Evolutionary conservation across 139 green algal species (phyloP).

Genomic region (Haematococcus lacustris): DNA sequence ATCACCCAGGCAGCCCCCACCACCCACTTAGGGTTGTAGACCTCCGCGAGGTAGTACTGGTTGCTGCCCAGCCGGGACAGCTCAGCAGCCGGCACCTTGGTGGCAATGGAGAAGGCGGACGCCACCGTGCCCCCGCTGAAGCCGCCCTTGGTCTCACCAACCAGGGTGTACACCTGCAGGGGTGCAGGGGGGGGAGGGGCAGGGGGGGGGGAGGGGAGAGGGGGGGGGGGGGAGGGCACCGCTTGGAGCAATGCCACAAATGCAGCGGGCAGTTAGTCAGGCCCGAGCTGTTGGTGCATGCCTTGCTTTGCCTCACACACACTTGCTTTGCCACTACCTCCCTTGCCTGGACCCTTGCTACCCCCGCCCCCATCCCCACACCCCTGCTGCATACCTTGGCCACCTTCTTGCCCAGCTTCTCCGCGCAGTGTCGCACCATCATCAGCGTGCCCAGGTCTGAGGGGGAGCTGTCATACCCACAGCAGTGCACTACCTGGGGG

Average conservation of each 20-base stretch:
- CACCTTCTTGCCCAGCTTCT: slow-evolving; percentile 44
- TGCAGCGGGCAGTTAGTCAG: neutral
- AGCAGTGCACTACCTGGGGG: slow-evolving; percentile 64
- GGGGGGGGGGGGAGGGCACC: neutral
- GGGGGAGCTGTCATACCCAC: slow-evolving; percentile 83
- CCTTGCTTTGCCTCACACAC: neutral
- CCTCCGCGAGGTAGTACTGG: slow-evolving; percentile 39
- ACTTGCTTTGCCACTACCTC: neutral
- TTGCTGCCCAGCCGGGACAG: slow-evolving; percentile 2
- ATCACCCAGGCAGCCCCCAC: no score
- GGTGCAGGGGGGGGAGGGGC: neutral
- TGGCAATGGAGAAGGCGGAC: slow-evolving; percentile 2
- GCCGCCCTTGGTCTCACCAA: slow-evolving; percentile 26
- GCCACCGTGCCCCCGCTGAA: slow-evolving; percentile 62
- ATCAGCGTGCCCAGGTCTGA: slow-evolving; percentile 71
- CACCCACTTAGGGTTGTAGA: no score
- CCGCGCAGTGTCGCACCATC: slow-evolving; percentile 41
- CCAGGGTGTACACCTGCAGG: slow-evolving; percentile 28
- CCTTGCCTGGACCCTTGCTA: neutral
- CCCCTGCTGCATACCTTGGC: slow-evolving; percentile 2
- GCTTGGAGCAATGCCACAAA: neutral
- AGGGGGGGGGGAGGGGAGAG: neutral
- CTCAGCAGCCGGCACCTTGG: neutral
- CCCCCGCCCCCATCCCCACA: neutral
- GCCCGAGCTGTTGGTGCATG: neutral